Evolutionary conservation across 352 stramenopile genomes (phyloP), one percentile per base, ranked within the genome.

Genomic region (Phytopythium chamaehyphon): DNA sequence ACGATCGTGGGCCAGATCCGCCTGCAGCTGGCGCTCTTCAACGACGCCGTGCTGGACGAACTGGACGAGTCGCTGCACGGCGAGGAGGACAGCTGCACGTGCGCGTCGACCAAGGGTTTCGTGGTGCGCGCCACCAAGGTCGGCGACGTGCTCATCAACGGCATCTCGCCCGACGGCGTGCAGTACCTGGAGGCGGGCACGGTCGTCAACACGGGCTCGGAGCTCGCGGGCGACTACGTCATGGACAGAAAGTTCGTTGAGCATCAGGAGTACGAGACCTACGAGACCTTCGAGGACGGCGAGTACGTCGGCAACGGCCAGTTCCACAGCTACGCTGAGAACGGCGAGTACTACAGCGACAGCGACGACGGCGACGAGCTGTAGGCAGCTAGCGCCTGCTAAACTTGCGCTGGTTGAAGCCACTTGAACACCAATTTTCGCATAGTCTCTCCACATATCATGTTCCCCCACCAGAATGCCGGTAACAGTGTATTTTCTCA

Each of bases 1-100:
- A 90, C 80, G 38, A 90, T 90, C 42, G 80, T 90, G 14, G 80
- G 80, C 0, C 80, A 90, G 46, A 58, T 88, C 15, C 74, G 75
- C 2, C 66, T 90, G 57, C 80, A 90, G 54, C 54, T 90, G 18
- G 74, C 80, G 36, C 59, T 90, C 11, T 87, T 90, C 55, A 90
- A 90, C 57, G 80, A 90, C 61, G 73, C 88, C 59, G 80, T 90
- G 43, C 64, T 86, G 49, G 68, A 81, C 14, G 76, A 90, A 16
- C 26, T 51, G 44, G 61, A 83, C 24, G 76, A 82, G 26, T 69
- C 77, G 24, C 59, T 66, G 33, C 68, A 85, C 18, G 72, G 62
- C 28, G 80, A 90, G 47, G 64, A 87, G 9, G 80, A 90, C 48
- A 66, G 83, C 11, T 83, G 84, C 47, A 81, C 76, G 22, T 90